Evolutionary conservation across 345 rosid species (phyloP).

Genomic region (Brassica carinata): DNA sequence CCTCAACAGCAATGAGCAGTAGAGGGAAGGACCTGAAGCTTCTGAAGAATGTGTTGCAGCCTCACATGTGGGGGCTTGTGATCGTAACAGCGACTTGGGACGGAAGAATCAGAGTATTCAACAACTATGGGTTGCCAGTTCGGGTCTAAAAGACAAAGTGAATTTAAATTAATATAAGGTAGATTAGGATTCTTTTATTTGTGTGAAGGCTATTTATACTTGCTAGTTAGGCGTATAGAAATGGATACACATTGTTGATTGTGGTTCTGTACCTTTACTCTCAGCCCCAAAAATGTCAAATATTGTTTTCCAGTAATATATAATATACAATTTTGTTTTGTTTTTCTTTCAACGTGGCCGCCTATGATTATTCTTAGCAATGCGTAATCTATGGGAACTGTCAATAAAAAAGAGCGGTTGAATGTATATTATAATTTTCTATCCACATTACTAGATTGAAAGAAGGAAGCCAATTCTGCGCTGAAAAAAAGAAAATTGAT

Average conservation of each 20-base stretch:
- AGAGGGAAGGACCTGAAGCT: conserved; percentile 58
- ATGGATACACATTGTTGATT: conserved; percentile 4
- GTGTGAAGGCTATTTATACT: not conserved
- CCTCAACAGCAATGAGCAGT: conserved; percentile 29
- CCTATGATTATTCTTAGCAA: not conserved
- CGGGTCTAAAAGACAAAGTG: conserved; percentile 41
- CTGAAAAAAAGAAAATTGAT: too few species aligned
- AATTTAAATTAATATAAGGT: not conserved
- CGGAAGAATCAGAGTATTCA: conserved; percentile 69
- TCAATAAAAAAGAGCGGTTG: not conserved
- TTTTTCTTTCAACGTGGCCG: not conserved
- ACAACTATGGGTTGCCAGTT: conserved; percentile 73
- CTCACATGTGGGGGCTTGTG: conserved; percentile 53
- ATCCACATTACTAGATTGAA: not conserved
- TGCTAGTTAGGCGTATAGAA: not conserved
- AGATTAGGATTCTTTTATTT: conserved; percentile 41
- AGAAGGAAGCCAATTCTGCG: not conserved
- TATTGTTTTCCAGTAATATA: not conserved
- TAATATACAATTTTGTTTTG: not conserved
- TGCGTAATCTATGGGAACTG: not conserved
- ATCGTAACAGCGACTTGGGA: conserved; percentile 77
- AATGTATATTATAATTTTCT: not conserved
- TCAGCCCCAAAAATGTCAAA: not conserved
- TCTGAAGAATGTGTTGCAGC: conserved; percentile 55
- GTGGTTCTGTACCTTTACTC: not conserved